phyloP scores from a whole-genome alignment of 768 basidiomycete genomes.

The Lactifluus pinguis region DNA sequence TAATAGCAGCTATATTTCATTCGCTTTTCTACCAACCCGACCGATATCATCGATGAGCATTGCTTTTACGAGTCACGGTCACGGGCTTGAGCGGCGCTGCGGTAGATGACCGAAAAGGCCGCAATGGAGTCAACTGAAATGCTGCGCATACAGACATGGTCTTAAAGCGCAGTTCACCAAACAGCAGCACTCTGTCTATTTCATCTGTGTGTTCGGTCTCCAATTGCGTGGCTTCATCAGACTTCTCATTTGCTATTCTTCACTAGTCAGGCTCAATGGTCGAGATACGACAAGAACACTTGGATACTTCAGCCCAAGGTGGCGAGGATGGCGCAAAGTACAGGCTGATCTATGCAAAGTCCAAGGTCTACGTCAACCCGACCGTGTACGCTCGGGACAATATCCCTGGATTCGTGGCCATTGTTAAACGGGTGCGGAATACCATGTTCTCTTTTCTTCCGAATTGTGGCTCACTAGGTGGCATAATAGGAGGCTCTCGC shows the following conservation, averaged over 20 bases:
- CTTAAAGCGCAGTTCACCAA: neutral
- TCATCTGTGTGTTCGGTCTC: slow-evolving; percentile 5
- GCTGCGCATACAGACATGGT: neutral
- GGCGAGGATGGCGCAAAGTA: slow-evolving; percentile 55
- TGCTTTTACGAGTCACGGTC: too few relatives aligned
- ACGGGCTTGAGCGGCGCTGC: neutral
- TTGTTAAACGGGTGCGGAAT: slow-evolving; percentile 74
- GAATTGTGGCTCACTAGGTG: slow-evolving; percentile 9
- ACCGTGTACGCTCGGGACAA: slow-evolving; percentile 89
- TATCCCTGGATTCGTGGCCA: slow-evolving; percentile 84
- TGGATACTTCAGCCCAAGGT: slow-evolving; percentile 16
- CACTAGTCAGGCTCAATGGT: slow-evolving; percentile 56
- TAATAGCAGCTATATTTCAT: slow-evolving; percentile 8
- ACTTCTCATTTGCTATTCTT: neutral
- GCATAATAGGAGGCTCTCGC: slow-evolving; percentile 55
- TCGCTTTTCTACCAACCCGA: neutral
- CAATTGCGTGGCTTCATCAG: neutral
- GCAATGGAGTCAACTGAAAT: neutral
- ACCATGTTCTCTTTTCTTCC: slow-evolving; percentile 5
- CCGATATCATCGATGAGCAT: too few relatives aligned
- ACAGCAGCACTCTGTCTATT: neutral
- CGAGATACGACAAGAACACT: slow-evolving; percentile 49
- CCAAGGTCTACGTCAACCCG: slow-evolving; percentile 93
- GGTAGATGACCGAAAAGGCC: neutral
- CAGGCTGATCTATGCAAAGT: slow-evolving; percentile 80